phyloP scores from a whole-genome alignment of 192 early-diverging fungal genomes.

The Entomortierella parvispora region DNA sequence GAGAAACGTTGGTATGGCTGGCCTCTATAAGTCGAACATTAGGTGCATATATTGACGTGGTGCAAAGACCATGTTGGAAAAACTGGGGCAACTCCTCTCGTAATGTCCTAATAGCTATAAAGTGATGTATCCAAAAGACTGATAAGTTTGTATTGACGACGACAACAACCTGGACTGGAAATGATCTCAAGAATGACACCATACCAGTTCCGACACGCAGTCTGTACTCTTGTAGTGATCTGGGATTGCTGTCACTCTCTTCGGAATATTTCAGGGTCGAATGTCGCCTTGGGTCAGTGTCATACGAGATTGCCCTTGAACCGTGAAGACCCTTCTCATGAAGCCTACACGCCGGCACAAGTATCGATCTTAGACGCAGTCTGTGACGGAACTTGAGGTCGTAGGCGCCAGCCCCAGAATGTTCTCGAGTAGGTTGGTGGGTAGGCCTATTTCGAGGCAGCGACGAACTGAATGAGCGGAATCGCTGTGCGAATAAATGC shows the following conservation, averaged over 20 bases:
- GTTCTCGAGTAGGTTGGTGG: no score
- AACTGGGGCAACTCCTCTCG: slow-evolving; percentile 62
- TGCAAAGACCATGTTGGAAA: slow-evolving; percentile 58
- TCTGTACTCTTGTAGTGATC: slow-evolving; percentile 34
- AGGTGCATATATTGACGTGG: slow-evolving; percentile 57
- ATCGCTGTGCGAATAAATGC: no score
- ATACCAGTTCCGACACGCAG: slow-evolving; percentile 43
- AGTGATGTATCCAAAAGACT: no score
- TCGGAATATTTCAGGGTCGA: slow-evolving; percentile 21
- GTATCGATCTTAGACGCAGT: no score
- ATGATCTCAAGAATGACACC: not conserved
- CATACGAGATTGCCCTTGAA: slow-evolving; percentile 6
- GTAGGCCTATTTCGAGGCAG: no score
- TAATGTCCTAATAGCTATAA: slow-evolving; percentile 60
- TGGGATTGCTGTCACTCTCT: not conserved
- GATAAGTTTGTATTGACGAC: no score
- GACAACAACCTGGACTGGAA: not conserved
- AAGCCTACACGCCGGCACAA: no score
- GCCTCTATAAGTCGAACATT: slow-evolving; percentile 64
- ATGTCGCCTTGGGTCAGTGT: slow-evolving; percentile 2
- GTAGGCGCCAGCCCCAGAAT: no score
- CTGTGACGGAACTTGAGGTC: no score
- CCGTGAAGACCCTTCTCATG: no score
- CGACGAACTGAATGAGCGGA: no score
- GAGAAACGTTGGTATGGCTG: slow-evolving; percentile 60